These are phyloP conservation scores for Arthromyces matolae DNA, from an alignment of 768 basidiomycete species.

Conservation along the genomic window DNA sequence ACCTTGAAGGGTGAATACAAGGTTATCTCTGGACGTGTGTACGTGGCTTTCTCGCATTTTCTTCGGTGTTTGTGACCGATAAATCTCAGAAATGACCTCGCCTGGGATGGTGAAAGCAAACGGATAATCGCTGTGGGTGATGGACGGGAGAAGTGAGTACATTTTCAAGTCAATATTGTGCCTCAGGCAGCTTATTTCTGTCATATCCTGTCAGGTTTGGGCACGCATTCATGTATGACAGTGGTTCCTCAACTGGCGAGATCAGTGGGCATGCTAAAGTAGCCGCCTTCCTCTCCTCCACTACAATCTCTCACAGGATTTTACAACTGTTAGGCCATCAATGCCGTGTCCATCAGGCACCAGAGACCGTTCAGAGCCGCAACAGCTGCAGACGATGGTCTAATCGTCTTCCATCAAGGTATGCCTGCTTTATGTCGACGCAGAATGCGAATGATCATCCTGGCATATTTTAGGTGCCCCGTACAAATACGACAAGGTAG, in stretches of 20 bases:
- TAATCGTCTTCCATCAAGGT: slow-evolving; percentile 83
- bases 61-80: neutral
- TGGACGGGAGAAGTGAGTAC: slow-evolving; percentile 75
- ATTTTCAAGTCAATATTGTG: neutral
- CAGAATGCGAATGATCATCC: too few relatives aligned
- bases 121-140: slow-evolving; percentile 94
- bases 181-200: neutral
- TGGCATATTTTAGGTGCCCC: slow-evolving; percentile 55
- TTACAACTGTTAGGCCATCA: slow-evolving; percentile 60
- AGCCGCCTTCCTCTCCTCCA: neutral
- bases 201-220: slow-evolving; percentile 73
- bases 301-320: neutral
- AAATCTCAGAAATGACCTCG: slow-evolving; percentile 79
- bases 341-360: slow-evolving; percentile 82
- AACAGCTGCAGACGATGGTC: slow-evolving; percentile 81
- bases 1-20: slow-evolving; percentile 77
- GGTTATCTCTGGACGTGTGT: slow-evolving; percentile 73
- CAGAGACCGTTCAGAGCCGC: slow-evolving; percentile 90
- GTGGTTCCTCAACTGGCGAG: slow-evolving; percentile 81
- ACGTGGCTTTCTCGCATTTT: slow-evolving; percentile 19
- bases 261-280: slow-evolving; percentile 91
- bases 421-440: slow-evolving; percentile 9
- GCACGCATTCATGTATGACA: slow-evolving; percentile 79
- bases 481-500: slow-evolving; percentile 84
- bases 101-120: slow-evolving; percentile 96